phyloP scores from a whole-genome alignment of 331 rosid genomes.

The Cydonia oblonga region DNA sequence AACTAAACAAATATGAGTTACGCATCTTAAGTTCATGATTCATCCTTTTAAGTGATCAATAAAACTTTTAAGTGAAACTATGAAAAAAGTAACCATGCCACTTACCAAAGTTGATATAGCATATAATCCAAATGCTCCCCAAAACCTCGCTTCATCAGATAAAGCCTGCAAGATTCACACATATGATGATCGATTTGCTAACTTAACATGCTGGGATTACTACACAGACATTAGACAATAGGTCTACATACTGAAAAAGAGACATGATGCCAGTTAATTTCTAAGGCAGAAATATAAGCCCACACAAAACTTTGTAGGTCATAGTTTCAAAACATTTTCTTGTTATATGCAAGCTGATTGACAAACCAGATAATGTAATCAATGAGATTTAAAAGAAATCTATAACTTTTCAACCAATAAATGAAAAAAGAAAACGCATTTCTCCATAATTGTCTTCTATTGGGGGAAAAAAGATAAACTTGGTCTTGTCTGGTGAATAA shows the following conservation, averaged over 20 bases:
- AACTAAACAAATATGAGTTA: not conserved
- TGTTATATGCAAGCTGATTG: not conserved
- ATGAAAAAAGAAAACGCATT: not conserved
- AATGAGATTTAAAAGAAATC: not conserved
- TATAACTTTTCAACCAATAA: not conserved
- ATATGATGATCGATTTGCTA: conserved; percentile 9
- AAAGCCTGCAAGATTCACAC: conserved; percentile 45
- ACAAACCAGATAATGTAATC: not conserved
- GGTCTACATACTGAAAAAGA: not conserved
- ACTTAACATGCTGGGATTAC: not conserved
- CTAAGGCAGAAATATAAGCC: not conserved
- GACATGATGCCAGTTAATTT: not conserved
- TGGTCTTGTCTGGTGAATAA: not conserved
- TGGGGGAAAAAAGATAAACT: not conserved
- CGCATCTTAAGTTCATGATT: not conserved
- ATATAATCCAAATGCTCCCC: conserved; percentile 91
- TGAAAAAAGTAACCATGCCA: conserved; percentile 8
- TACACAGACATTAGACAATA: not conserved
- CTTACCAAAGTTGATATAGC: conserved; percentile 61
- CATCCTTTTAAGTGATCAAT: not conserved
- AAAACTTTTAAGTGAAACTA: not conserved
- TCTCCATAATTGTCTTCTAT: not conserved
- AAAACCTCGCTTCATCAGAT: conserved; percentile 77
- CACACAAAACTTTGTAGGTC: not conserved
- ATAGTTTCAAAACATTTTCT: not conserved